Conservation (phyloP, 495 filamentous ascomycete genomes). For the Recurvomyces mirabilis region DNA sequence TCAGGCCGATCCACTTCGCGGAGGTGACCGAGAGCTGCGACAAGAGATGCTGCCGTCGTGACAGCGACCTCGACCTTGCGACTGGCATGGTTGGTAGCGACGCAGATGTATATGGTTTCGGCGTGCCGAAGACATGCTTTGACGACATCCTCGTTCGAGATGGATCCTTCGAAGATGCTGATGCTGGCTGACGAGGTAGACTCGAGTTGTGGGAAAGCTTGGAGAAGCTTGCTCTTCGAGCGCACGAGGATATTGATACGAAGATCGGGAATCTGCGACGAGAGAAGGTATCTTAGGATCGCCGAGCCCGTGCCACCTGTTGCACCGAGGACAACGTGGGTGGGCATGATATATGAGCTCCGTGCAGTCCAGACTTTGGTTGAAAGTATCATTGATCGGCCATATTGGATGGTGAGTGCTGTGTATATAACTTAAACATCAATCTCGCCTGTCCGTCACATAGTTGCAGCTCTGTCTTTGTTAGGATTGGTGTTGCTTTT, state of each 20-base stretch:
- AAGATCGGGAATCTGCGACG: constrained; percentile 1
- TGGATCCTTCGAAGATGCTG: neutral
- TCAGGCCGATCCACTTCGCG: neutral
- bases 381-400: no score
- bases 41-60: neutral
- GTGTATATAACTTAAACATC: no score
- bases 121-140: neutral
- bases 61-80: neutral
- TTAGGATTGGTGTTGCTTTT: no score
- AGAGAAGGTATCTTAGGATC: neutral
- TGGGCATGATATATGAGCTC: neutral
- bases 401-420: no score
- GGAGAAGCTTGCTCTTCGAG: constrained; percentile 1
- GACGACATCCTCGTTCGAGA: neutral
- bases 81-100: neutral
- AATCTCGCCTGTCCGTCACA: no score
- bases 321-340: constrained; percentile 1
- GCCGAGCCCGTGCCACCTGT: constrained; percentile 1
- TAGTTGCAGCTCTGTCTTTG: no score
- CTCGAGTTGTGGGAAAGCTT: constrained; percentile 2
- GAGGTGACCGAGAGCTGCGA: neutral
- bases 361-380: no score
- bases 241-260: neutral
- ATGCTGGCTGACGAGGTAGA: neutral
- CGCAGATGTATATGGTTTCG: neutral